Evolutionary conservation across 495 filamentous ascomycete genomes (phyloP), one percentile per base, ranked within the genome.

Genomic region (Penicillium dipodomyicola): DNA sequence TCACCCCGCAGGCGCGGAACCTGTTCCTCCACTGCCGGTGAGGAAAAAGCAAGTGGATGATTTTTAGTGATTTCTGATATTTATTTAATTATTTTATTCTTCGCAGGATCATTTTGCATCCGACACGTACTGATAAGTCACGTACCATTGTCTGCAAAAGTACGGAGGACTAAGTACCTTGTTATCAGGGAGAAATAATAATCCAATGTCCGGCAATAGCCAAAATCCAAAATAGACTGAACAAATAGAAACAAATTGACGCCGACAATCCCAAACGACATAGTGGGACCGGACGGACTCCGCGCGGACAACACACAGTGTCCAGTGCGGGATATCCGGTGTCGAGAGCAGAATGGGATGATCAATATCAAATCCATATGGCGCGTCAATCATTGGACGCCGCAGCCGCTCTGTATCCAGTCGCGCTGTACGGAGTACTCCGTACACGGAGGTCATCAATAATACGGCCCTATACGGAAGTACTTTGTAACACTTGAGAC

Each of bases 1-100:
- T 64, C 66, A 71, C 67, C 49, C 72, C 67, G 71, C 71, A 68
- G 55, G 65, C 67, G 65, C 67, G 65, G 69, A 67, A 68, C 61
- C 33, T 49, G 52, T 59, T 63, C 60, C 49, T 51, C 40, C 49
- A 57, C 35, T 53, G 27, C 58, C 58, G 58, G 58, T 60, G 58
- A 60, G 39, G 51, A 37, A 54, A 43, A 52, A 35, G 29, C 29
- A 33, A 35, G 30, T 33, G 30, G 30, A 33, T 33, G 30, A 14
- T 4, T 4, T 4, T 33, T 33, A 3, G 11, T 12, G 27, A 39
- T n/a, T 8, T 22, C 3, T 19, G 27, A 19, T 17, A 41, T 11
- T 14, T 20, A 4, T 42, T 50, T 9, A 37, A 37, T 33, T 29
- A 39, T 43, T 49, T 29, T 39, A 15, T 19, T 30, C 29, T 35